Evolutionary conservation across 129 eudicot genomes (phyloP).

Genomic region (Sambucus nigra): DNA sequence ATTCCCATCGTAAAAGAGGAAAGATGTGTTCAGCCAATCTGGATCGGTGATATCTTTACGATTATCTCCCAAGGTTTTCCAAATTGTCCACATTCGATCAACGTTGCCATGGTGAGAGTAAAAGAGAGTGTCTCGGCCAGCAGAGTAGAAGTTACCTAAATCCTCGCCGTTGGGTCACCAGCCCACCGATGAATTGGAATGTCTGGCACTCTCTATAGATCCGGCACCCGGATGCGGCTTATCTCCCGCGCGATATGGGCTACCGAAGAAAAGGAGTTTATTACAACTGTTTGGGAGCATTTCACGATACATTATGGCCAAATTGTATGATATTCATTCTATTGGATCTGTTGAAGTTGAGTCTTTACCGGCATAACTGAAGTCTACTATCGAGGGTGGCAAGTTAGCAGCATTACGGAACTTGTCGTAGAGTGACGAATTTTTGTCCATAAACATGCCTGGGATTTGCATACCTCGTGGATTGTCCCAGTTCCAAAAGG

Average conservation of each 20-base stretch:
- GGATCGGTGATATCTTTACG: neutral
- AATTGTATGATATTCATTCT: conserved; percentile 20
- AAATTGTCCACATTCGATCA: conserved; percentile 38
- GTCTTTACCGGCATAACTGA: conserved; percentile 14
- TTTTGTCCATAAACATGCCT: conserved; percentile 8
- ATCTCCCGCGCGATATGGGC: conserved; percentile 27
- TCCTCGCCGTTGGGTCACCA: conserved; percentile 35
- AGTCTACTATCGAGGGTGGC: conserved; percentile 17
- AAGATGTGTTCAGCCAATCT: neutral
- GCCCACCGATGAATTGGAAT: conserved; percentile 31
- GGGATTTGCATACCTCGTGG: conserved; percentile 30
- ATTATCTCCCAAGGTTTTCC: neutral
- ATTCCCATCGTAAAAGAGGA: neutral
- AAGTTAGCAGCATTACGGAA: conserved; percentile 23
- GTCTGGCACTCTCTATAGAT: conserved; percentile 31
- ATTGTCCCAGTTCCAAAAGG: conserved; percentile 47
- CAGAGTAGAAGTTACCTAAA: conserved; percentile 38
- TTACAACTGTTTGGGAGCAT: conserved; percentile 29
- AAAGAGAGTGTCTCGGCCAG: conserved; percentile 40
- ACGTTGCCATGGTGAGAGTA: conserved; percentile 41
- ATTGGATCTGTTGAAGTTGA: neutral
- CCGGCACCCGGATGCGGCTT: conserved; percentile 21
- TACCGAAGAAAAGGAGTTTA: conserved; percentile 24
- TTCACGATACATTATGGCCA: conserved; percentile 30
- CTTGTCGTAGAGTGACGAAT: conserved; percentile 21